Percentiles rank a stretch among this genome's conserved stretches.
Evolutionary conservation across 148 eudicot species (phyloP).

Genomic region (Rhododendron kiyosumense): DNA sequence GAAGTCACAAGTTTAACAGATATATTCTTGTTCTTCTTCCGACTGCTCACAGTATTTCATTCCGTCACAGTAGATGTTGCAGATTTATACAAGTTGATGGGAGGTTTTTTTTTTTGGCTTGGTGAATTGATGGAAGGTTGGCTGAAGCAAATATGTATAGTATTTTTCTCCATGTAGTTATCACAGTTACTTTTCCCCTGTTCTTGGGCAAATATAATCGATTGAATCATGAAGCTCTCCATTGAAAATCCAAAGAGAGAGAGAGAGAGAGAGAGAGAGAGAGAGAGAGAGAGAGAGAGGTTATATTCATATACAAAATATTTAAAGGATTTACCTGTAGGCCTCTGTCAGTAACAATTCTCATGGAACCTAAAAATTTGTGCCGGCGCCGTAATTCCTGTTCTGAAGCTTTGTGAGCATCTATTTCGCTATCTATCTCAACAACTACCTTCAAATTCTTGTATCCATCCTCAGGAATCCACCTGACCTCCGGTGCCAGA

Average conservation of each 20-base stretch:
- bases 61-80: not conserved
- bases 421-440: slow-evolving; percentile 86
- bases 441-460: slow-evolving; percentile 77
- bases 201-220: not conserved
- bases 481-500: slow-evolving; percentile 75
- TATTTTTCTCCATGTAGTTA: not conserved
- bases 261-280: too few relatives aligned
- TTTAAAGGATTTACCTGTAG: slow-evolving; percentile 52
- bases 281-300: not conserved
- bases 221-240: not conserved
- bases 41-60: not conserved
- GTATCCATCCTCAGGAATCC: slow-evolving; percentile 86
- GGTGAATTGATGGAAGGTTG: not conserved
- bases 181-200: not conserved
- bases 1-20: not conserved
- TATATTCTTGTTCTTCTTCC: not conserved
- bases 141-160: not conserved
- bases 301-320: not conserved
- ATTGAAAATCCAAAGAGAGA: not conserved
- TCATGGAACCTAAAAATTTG: slow-evolving; percentile 67
- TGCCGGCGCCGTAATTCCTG: slow-evolving; percentile 75
- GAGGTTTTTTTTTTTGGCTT: too few relatives aligned
- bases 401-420: slow-evolving; percentile 71
- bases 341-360: slow-evolving; percentile 84
- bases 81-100: not conserved